Base-by-base conservation (phyloP, 768 basidiomycete genomes). In the Leccinum obscurum region DNA sequence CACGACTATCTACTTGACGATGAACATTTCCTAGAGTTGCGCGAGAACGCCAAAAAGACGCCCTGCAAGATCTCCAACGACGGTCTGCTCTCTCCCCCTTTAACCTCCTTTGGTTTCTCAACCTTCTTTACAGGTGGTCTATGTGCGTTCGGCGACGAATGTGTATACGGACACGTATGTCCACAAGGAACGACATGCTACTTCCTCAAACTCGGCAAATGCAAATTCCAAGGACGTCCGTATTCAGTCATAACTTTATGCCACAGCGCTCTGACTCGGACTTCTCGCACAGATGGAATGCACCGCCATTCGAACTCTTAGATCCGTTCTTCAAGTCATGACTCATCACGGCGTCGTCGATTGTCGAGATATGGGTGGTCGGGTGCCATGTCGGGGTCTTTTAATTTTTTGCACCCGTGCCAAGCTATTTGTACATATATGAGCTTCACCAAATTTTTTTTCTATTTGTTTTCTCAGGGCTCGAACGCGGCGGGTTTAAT, bases 161-260 rank as follows among this genome's bases (percentile, higher is more conserved):
- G 87, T 68, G 83, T 81, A 39, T 72, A 74, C 52, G 76, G 75
- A 26, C 75, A 76, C 54, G 39, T 61, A 24, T 76, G 75, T 26
- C 75, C 73, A 76, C 82, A 75, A 78, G 85, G 30, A 76, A 82
- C 67, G 66, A 72, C 72, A 30, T 89, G 87, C 67, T 80, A 80
- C 60, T 76, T 76, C 68, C 72, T 81, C 64, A 85, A 83, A 76
- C 75, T 79, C 52, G 82, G 82, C 20, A 81, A 75, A 58, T 88
- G 87, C 71, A 87, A 83, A 70, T 89, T 88, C 71, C 70, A 76
- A 62, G 86, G 83, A 71, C 77, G 87, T 88, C 62, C 61, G 77
- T 77, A 51, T 60, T 64, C 34, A 50, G 37, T 64, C 57, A 56
- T 62, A 56, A 62, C 24, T 61, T 32, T 20, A 62, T 44, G 14